These are phyloP conservation scores for Cladosporium oxysporum DNA, from an alignment of 2,329 filamentous ascomycete genomes.

Conservation along the genomic window DNA sequence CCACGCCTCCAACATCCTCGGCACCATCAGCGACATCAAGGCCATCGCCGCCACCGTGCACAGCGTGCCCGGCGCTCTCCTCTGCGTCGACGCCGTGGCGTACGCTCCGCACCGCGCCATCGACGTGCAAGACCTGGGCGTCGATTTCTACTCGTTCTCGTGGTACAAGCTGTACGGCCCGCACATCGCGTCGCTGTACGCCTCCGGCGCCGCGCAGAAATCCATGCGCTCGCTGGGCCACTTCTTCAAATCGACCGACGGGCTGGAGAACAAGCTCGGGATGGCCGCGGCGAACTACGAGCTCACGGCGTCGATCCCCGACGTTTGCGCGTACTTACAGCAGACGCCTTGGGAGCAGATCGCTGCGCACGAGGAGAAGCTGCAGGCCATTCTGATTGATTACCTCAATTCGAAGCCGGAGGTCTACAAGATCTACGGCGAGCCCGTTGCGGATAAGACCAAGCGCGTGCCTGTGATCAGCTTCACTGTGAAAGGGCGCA, in stretches of 20 bases:
- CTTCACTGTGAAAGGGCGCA: slow-evolving; percentile 61
- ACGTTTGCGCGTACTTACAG: slow-evolving; percentile 58
- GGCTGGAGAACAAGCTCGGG: slow-evolving; percentile 67
- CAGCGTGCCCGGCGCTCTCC: slow-evolving; percentile 55
- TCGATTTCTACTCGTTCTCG: slow-evolving; percentile 75
- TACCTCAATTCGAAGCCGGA: slow-evolving; percentile 58
- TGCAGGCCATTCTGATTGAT: slow-evolving; percentile 61
- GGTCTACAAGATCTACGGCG: slow-evolving; percentile 59
- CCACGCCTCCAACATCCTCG: slow-evolving; percentile 72
- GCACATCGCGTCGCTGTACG: slow-evolving; percentile 72
- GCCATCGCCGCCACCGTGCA: slow-evolving; percentile 58
- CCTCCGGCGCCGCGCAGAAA: slow-evolving; percentile 57
- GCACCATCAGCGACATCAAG: slow-evolving; percentile 66
- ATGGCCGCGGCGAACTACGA: slow-evolving; percentile 73
- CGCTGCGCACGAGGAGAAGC: slow-evolving; percentile 58
- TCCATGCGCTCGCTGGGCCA: slow-evolving; percentile 62
- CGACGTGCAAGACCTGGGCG: slow-evolving; percentile 67
- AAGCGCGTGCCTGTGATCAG: slow-evolving; percentile 66
- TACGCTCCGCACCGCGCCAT: slow-evolving; percentile 72
- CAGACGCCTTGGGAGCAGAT: slow-evolving; percentile 53
- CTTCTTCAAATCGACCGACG: slow-evolving; percentile 63
- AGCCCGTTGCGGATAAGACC: slow-evolving; percentile 48
- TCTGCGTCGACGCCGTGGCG: slow-evolving; percentile 75
- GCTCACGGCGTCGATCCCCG: slow-evolving; percentile 62
- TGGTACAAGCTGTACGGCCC: slow-evolving; percentile 86